Percentiles rank a stretch among this genome's conserved stretches.
Conservation (phyloP, 805 yeast genomes). For the Metschnikowia santaceciliae region DNA sequence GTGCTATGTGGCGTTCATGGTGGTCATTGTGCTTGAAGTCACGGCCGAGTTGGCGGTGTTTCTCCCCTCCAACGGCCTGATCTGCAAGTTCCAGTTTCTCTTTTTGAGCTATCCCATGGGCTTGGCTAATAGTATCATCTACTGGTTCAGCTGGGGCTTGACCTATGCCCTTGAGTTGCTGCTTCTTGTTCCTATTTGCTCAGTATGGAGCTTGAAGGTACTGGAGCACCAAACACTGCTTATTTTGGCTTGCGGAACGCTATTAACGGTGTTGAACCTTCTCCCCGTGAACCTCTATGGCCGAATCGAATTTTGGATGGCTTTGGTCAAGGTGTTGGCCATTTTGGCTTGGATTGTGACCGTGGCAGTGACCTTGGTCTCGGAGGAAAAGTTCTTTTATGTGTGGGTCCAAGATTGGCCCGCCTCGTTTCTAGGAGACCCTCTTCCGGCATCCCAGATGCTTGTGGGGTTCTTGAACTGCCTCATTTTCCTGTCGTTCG, state of each 20-base stretch:
- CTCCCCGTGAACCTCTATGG: conserved; percentile 23
- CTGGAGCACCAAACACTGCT: conserved; percentile 4
- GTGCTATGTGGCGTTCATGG: conserved; percentile 19
- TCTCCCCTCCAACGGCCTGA: conserved; percentile 19
- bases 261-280: conserved; percentile 18
- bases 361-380: conserved; percentile 2
- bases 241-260: conserved; percentile 12
- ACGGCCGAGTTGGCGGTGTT: conserved; percentile 20
- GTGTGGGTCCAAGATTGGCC: conserved; percentile 15
- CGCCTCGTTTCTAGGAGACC: conserved; percentile 5
- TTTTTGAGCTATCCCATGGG: conserved; percentile 18
- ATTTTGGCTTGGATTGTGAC: conserved; percentile 19
- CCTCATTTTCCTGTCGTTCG: conserved; percentile 15
- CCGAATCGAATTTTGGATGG: conserved; percentile 18
- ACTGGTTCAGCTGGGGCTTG: conserved; percentile 26
- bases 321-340: conserved; percentile 19
- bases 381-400: conserved; percentile 5
- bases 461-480: conserved; percentile 9
- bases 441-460: background rate
- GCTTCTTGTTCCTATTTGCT: conserved; percentile 14
- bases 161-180: conserved; percentile 23
- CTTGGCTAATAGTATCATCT: conserved; percentile 19
- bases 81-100: conserved; percentile 19
- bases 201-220: conserved; percentile 14
- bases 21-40: conserved; percentile 19